phyloP scores from a whole-genome alignment of 805 yeast genomes.

The Suhomyces prunicola region DNA sequence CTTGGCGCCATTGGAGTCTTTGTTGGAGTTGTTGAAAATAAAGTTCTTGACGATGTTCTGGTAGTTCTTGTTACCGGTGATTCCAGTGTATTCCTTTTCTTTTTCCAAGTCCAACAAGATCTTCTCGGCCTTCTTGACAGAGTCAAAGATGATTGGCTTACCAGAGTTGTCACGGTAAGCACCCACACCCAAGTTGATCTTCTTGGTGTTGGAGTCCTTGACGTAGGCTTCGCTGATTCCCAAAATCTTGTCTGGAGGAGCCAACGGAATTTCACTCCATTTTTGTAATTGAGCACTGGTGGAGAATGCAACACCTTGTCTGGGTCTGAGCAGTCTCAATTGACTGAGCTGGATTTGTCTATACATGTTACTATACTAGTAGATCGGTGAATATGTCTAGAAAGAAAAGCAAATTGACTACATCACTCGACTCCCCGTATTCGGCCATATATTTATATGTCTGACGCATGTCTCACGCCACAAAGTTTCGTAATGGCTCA shows the following conservation, averaged over 20 bases:
- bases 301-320: conserved; percentile 6
- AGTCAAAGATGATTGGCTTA: conserved; percentile 82
- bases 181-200: conserved; percentile 75
- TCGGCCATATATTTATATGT: neutral
- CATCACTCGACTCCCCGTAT: neutral
- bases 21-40: conserved; percentile 59
- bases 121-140: conserved; percentile 65
- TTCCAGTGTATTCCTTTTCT: conserved; percentile 85
- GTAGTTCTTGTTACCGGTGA: conserved; percentile 72
- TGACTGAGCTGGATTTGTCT: conserved; percentile 3
- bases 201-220: conserved; percentile 57
- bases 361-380: conserved; percentile 2
- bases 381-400: neutral
- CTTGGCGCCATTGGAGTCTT: conserved; percentile 52
- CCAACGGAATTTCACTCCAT: conserved; percentile 39
- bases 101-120: conserved; percentile 45
- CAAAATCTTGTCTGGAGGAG: conserved; percentile 83
- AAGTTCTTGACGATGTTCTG: conserved; percentile 65
- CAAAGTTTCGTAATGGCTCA: neutral
- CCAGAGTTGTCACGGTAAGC: conserved; percentile 92
- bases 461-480: neutral
- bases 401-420: neutral
- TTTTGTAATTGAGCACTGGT: conserved; percentile 6
- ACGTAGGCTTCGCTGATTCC: conserved; percentile 75
- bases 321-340: conserved; percentile 3